Percentiles rank a stretch among this genome's conserved stretches.
Evolutionary conservation across 331 rosid genomes (phyloP).

Genomic region (Rosa hybrid): DNA sequence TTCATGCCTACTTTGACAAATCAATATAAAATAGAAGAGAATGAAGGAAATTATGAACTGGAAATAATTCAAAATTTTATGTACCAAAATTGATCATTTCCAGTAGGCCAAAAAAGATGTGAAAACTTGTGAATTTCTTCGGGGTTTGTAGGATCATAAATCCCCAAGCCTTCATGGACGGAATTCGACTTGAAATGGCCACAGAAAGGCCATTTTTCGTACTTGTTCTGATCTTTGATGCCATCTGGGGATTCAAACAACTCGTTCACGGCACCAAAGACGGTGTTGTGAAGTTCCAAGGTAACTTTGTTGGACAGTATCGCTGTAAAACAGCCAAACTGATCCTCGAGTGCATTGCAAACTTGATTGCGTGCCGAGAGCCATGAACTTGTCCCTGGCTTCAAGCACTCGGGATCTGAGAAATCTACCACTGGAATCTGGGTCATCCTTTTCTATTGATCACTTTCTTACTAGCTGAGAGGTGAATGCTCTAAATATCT

Average conservation of each 20-base stretch:
- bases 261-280: conserved; percentile 10
- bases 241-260: conserved; percentile 8
- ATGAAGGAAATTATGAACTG: not conserved
- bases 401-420: not conserved
- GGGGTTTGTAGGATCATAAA: not conserved
- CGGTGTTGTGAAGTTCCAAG: conserved; percentile 25
- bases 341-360: conserved; percentile 16
- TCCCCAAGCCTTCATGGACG: conserved; percentile 21
- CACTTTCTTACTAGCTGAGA: too few species aligned
- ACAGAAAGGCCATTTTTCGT: not conserved
- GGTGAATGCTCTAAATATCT: too few species aligned
- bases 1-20: too few species aligned
- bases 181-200: not conserved
- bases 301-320: not conserved
- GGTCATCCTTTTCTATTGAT: conserved; percentile 22
- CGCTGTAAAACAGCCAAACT: conserved; percentile 25
- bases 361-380: not conserved
- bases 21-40: too few species aligned
- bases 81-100: conserved; percentile 19
- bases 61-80: not conserved
- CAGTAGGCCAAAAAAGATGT: conserved; percentile 25
- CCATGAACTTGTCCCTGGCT: conserved; percentile 23
- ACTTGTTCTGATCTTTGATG: not conserved
- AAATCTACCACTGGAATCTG: conserved; percentile 38
- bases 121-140: conserved; percentile 8